A percentile compares a stretch with the other conserved stretches of the same genome.
Conservation (phyloP, 78 protist species). For the Cavenderia fasciculata region DNA sequence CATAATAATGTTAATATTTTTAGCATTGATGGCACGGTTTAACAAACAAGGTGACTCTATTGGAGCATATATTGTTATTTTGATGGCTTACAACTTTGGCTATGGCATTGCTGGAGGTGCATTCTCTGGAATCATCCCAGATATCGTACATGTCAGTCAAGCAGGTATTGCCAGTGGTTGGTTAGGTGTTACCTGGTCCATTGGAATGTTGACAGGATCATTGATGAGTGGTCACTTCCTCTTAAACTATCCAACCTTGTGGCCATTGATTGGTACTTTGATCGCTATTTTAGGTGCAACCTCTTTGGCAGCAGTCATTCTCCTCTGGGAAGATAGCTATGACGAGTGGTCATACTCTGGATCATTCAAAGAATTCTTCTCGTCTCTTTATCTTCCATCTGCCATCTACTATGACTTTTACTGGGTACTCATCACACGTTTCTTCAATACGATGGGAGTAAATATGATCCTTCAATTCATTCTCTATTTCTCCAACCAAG, state of each 20-base stretch:
- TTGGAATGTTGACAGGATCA: slow-evolving; percentile 34
- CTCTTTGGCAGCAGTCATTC: background rate
- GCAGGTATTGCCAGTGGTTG: slow-evolving; percentile 69
- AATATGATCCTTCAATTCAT: slow-evolving; percentile 22
- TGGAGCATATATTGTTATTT: slow-evolving; percentile 15
- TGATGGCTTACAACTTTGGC: slow-evolving; percentile 35
- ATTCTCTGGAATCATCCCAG: slow-evolving; percentile 76
- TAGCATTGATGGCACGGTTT: slow-evolving; percentile 17
- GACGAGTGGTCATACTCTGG: slow-evolving; percentile 25
- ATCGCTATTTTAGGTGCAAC: slow-evolving; percentile 5
- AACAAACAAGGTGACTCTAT: background rate
- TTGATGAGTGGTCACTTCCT: slow-evolving; percentile 6
- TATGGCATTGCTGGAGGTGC: slow-evolving; percentile 78
- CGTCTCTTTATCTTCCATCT: slow-evolving; percentile 21
- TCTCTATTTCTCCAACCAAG: background rate
- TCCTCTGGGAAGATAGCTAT: slow-evolving; percentile 21
- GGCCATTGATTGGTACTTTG: background rate
- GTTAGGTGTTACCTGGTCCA: slow-evolving; percentile 65
- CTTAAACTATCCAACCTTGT: background rate
- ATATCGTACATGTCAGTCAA: slow-evolving; percentile 31
- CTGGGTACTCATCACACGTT: slow-evolving; percentile 52
- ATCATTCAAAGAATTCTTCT: background rate
- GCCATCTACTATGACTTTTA: slow-evolving; percentile 41
- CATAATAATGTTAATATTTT: slow-evolving; percentile 46
- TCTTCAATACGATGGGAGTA: slow-evolving; percentile 49